phyloP scores from a whole-genome alignment of 805 yeast species.

The Spathaspora gorwiae region DNA sequence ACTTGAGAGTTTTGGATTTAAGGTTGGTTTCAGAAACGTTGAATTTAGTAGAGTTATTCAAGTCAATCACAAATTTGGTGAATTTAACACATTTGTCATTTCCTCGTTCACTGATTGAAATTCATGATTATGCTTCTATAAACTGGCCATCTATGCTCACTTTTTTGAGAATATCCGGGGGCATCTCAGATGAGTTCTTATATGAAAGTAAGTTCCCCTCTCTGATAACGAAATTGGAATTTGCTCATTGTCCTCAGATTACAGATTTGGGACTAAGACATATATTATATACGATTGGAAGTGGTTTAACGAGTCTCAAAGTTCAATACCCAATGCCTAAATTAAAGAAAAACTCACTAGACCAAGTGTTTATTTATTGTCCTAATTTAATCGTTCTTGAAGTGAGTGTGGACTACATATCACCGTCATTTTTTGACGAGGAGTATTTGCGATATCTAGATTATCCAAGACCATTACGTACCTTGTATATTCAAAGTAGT shows the following conservation, averaged over 20 bases:
- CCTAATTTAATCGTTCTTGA: constrained; percentile 63
- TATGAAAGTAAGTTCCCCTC: constrained; percentile 65
- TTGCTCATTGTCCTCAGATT: constrained; percentile 84
- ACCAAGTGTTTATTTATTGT: constrained; percentile 68
- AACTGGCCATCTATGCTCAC: constrained; percentile 78
- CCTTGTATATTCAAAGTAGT: constrained; percentile 71
- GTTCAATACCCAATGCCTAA: constrained; percentile 89
- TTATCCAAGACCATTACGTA: constrained; percentile 46
- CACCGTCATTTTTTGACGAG: constrained; percentile 38
- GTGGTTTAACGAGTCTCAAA: constrained; percentile 54
- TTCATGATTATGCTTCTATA: constrained; percentile 50
- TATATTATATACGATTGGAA: constrained; percentile 62
- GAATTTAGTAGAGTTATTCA: constrained; percentile 73
- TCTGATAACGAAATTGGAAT: constrained; percentile 65
- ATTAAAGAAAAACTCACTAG: constrained; percentile 63
- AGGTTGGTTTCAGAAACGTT: constrained; percentile 65
- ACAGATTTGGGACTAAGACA: constrained; percentile 60
- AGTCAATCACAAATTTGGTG: constrained; percentile 60
- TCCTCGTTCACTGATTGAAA: constrained; percentile 79
- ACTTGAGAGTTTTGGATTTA: constrained; percentile 6
- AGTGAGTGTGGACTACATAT: constrained; percentile 75
- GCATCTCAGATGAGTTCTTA: constrained; percentile 78
- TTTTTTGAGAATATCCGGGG: constrained; percentile 79
- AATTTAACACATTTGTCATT: constrained; percentile 72
- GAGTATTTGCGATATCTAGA: constrained; percentile 20